Percentiles rank a stretch among this genome's conserved stretches.
Conservation (phyloP, 306 rosid genomes). For the Datisca glomerata region DNA sequence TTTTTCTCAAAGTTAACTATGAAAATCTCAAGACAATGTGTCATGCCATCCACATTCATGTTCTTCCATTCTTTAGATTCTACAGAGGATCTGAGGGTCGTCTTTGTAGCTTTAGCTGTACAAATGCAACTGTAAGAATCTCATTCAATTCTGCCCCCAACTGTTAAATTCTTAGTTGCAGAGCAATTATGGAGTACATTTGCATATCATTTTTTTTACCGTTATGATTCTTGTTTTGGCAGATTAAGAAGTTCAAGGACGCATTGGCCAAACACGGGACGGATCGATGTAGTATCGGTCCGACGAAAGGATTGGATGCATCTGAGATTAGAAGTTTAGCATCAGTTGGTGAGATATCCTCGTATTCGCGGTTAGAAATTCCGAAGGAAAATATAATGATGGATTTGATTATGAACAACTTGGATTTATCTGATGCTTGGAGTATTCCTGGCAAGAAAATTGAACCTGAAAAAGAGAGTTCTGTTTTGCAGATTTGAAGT, state of each 20-base stretch:
- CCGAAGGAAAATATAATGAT: too few species aligned
- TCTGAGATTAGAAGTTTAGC: conserved; percentile 38
- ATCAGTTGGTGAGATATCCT: conserved; percentile 34
- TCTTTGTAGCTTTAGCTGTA: conserved; percentile 75
- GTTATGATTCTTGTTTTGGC: too few species aligned
- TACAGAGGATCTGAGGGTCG: conserved; percentile 74
- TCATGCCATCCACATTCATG: conserved; percentile 51
- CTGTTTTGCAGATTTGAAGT: too few species aligned
- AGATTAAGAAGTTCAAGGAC: conserved; percentile 80
- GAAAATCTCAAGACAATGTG: conserved; percentile 69
- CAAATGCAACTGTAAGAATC: conserved; percentile 62
- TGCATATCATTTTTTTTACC: too few species aligned
- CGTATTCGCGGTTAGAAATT: too few species aligned
- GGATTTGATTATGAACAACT: too few species aligned
- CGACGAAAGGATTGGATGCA: conserved; percentile 63
- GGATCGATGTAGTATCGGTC: conserved; percentile 51
- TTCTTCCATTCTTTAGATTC: conserved; percentile 79
- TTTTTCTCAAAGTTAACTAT: conserved; percentile 55
- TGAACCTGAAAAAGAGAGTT: too few species aligned
- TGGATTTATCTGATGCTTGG: too few species aligned
- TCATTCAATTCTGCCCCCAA: too few species aligned
- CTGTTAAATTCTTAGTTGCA: too few species aligned
- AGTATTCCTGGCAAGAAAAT: too few species aligned
- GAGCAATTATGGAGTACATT: too few species aligned
- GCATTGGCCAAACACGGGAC: conserved; percentile 53